Base-by-base conservation (phyloP, 352 stramenopile genomes). In the Globisporangium paroecandrum region DNA sequence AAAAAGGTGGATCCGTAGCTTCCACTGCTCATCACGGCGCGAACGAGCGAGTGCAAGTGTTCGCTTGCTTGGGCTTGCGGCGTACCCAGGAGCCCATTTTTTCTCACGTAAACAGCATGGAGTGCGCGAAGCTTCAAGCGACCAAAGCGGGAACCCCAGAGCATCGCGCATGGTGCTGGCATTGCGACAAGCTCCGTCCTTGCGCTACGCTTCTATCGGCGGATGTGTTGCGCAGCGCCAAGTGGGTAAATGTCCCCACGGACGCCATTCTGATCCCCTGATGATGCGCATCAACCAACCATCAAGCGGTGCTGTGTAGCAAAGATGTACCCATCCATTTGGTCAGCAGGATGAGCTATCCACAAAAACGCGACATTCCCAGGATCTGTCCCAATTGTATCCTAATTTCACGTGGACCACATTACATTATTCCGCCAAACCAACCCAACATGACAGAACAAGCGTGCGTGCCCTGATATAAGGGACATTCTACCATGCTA, bases 251-350 rank as follows among this genome's bases (percentile, higher is more conserved):
- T 61, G 56, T 61, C 56, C 56, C 56, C 32, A 47, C 56, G 32
- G 13, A 9, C 29, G 56, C 32, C 18, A 22, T 22, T 61, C 29
- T 61, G 58, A 55, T 64, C 58, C 25, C 9, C 25, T n/a, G 49
- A 32, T 29, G 36, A 25, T 41, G 43, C 38, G 13, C 34, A 3
- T 38, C 53, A 38, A 32, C 29, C 29, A 38, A 7, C 25, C 24
- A 3, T 1, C 58, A 46, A 46, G 38, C 38, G 51, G 20, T 38
- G 63, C 18, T 41, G 41, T 20, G 24, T 25, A 27, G 7, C 18
- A 64, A 64, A 64, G 58, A 13, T 69, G 64, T 58, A 69, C 64
- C 64, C 64, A 69, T 59, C 7, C 8, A n/a, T 4, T 0, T 61
- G 20, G 27, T 59, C 29, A 49, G 12, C 29, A 47, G n/a, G 2